Percentiles rank a stretch among this genome's conserved stretches.
Evolutionary conservation across 129 eudicot species (phyloP).

Genomic region (Flaveria brownii): DNA sequence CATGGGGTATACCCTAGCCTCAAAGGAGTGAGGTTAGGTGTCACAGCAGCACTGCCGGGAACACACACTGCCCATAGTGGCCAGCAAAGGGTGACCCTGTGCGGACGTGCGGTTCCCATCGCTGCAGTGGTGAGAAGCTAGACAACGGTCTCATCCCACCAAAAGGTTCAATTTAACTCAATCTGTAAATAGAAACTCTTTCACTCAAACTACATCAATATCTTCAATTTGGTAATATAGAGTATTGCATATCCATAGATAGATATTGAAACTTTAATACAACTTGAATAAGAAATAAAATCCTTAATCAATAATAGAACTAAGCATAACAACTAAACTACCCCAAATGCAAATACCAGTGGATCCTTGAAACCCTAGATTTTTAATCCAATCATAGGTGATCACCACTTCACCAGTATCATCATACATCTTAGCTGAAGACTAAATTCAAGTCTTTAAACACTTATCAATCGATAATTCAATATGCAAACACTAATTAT

Average conservation of each 20-base stretch:
- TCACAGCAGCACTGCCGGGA: too few species aligned
- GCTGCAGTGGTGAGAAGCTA: too few species aligned
- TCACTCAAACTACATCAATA: background rate
- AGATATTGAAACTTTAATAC: background rate
- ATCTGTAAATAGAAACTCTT: background rate
- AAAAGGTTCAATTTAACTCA: background rate
- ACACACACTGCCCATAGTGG: too few species aligned
- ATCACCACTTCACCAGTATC: constrained; percentile 20
- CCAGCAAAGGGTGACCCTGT: too few species aligned
- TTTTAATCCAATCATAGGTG: background rate
- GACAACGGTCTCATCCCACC: background rate
- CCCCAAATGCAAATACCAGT: constrained; percentile 21
- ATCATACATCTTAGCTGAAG: background rate
- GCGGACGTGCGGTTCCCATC: too few species aligned
- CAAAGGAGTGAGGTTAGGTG: too few species aligned
- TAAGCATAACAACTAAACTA: constrained; percentile 1
- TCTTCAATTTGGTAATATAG: constrained; percentile 13
- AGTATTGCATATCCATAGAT: background rate
- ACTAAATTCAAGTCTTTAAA: too few species aligned
- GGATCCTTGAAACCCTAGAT: constrained; percentile 5
- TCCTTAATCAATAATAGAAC: background rate
- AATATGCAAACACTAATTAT: background rate
- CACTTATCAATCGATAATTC: background rate
- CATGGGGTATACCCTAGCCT: too few species aligned
- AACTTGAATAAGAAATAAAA: background rate